Base-by-base conservation (phyloP, 495 filamentous ascomycete species). In the Aspergillus steynii region DNA sequence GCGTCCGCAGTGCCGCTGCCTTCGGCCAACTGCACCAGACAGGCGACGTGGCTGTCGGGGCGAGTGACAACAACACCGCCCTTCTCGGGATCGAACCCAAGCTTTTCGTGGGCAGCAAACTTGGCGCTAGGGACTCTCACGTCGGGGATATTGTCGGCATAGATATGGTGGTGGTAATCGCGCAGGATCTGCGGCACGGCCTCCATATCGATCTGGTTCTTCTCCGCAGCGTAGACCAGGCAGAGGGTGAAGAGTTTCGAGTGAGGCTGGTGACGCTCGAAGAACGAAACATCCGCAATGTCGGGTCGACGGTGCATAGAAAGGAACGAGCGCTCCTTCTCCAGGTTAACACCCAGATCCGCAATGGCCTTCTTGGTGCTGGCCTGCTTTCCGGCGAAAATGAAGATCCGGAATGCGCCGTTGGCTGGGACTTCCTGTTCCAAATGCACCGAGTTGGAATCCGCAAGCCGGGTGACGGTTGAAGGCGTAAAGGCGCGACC, bases 361-460 rank as follows among this genome's bases (percentile, higher is more conserved):
- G 77, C 65, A 37, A 96, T 75, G 4, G 92, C 90, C 57, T 76
- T 78, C 58, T 77, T 73, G 20, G 85, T 88, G 55, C 75, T 73
- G 10, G 73, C 63, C 58, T 88, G 89, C 32, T 82, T 83, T 60
- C 92, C 92, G 48, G 85, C 90, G 66, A 96, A 95, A 62, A 96
- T 69, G 68, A 90, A 96, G 67, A 96, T 82, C 34, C 91, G 85
- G 83, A 92, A 96, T 9, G 92, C 86, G 58, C 92, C 92, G 74
- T 96, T 96, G 55, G 91, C 79, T 0, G 92, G 92, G 54, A 96
- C 81, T 61, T 93, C 90, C 73, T 96, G 92, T 75, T 96, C 92
- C 46, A 96, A 77, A 65, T 95, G 89, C 14, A 94, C 90, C 28
- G 89, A 83, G 77, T 95, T 96, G 67, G 90, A 86, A 69, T 96